A percentile compares a stretch with the other conserved stretches of the same genome.
phyloP scores from a whole-genome alignment of 2,329 filamentous ascomycete genomes.

The Fusarium caatingaense region DNA sequence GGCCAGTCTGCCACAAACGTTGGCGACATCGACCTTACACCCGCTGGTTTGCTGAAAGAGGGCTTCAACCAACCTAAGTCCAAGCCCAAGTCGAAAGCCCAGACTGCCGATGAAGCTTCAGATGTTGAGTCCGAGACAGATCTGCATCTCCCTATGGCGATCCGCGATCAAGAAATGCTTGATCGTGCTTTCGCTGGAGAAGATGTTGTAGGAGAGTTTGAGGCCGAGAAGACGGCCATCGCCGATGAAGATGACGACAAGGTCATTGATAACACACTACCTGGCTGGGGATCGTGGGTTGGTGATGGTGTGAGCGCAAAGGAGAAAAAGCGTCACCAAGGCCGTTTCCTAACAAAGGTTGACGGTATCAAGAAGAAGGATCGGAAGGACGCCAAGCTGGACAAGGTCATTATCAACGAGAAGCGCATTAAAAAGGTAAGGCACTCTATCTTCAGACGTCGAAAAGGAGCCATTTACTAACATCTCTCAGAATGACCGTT shows the following conservation, averaged over 20 bases:
- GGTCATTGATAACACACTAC: slow-evolving; percentile 83
- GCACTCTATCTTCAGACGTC: not conserved
- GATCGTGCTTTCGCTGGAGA: slow-evolving; percentile 89
- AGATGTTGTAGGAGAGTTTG: slow-evolving; percentile 84
- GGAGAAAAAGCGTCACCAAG: slow-evolving; percentile 72
- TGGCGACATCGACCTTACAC: slow-evolving; percentile 56
- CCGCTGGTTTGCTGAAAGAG: slow-evolving; percentile 50
- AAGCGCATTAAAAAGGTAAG: slow-evolving; percentile 86
- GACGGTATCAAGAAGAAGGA: slow-evolving; percentile 81
- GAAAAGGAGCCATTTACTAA: slow-evolving; percentile 2
- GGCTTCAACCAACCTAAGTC: slow-evolving; percentile 44
- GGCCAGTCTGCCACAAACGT: slow-evolving; percentile 46
- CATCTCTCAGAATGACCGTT: slow-evolving; percentile 77
- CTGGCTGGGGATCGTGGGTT: slow-evolving; percentile 94
- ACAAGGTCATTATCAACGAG: slow-evolving; percentile 91
- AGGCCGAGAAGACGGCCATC: slow-evolving; percentile 78
- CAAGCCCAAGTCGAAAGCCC: slow-evolving; percentile 45
- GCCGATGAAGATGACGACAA: slow-evolving; percentile 85
- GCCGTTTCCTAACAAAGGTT: slow-evolving; percentile 71
- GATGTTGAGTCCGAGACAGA: slow-evolving; percentile 59
- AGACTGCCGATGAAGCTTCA: slow-evolving; percentile 44
- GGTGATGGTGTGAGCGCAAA: slow-evolving; percentile 83
- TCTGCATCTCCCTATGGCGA: slow-evolving; percentile 66
- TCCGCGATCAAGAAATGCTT: slow-evolving; percentile 75
- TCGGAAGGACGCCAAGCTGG: slow-evolving; percentile 83